Evolutionary conservation across 2,329 filamentous ascomycete species (phyloP).

Genomic region (Alternaria dauci): DNA sequence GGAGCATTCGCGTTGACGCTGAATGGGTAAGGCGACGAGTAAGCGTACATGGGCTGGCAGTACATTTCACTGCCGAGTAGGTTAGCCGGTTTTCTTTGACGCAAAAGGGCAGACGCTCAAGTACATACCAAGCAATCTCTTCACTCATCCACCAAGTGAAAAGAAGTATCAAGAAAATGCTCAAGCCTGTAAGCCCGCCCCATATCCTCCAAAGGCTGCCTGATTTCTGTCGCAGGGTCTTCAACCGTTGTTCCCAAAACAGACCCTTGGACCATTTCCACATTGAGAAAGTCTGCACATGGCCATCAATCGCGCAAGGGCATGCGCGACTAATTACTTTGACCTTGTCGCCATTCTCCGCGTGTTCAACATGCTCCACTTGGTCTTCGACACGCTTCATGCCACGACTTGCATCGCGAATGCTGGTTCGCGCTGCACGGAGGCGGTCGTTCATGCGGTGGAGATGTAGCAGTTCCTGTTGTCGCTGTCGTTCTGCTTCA

Average conservation of each 20-base stretch:
- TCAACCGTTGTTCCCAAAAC: slow-evolving; percentile 39
- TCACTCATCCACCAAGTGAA: slow-evolving; percentile 61
- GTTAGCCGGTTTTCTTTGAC: slow-evolving; percentile 6
- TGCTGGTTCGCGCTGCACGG: slow-evolving; percentile 51
- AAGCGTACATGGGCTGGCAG: slow-evolving; percentile 60
- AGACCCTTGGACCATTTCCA: slow-evolving; percentile 36
- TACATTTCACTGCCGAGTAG: slow-evolving; percentile 53
- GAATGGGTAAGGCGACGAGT: slow-evolving; percentile 57
- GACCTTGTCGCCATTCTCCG: slow-evolving; percentile 18
- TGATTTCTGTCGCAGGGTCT: slow-evolving; percentile 20
- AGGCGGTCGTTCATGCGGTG: slow-evolving; percentile 54
- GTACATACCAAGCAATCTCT: slow-evolving; percentile 55
- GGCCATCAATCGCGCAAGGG: slow-evolving; percentile 26
- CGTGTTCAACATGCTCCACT: slow-evolving; percentile 47
- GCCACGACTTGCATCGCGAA: slow-evolving; percentile 56
- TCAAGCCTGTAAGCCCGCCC: slow-evolving; percentile 50
- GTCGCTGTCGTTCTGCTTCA: slow-evolving; percentile 53
- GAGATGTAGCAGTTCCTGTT: slow-evolving; percentile 54
- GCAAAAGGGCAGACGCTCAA: neutral
- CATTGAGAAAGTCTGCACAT: slow-evolving; percentile 22
- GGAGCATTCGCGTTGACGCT: slow-evolving; percentile 63
- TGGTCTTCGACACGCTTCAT: slow-evolving; percentile 53
- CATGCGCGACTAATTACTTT: slow-evolving; percentile 27
- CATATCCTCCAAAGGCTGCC: slow-evolving; percentile 27
- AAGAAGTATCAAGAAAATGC: slow-evolving; percentile 52